Evolutionary conservation across 2,329 filamentous ascomycete genomes (phyloP).

Genomic region (Monilinia fructigena): DNA sequence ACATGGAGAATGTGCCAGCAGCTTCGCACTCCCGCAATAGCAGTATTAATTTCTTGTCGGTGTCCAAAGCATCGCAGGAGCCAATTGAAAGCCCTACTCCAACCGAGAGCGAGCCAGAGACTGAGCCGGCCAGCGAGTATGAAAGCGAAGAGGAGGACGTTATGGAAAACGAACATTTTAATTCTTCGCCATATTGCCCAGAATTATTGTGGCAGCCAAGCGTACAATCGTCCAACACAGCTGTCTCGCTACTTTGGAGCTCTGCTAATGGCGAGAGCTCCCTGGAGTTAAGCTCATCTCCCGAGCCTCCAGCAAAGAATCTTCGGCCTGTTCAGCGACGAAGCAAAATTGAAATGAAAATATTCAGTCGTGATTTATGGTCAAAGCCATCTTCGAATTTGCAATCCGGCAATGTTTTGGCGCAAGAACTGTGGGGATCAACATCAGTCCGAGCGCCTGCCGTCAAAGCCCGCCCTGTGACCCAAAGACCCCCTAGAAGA

Average conservation of each 20-base stretch:
- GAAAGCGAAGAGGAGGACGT: conserved; percentile 20
- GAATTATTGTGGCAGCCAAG: conserved; percentile 13
- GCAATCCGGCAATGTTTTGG: conserved; percentile 20
- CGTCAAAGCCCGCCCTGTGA: conserved; percentile 46
- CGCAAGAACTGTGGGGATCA: conserved; percentile 38
- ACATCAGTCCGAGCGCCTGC: conserved; percentile 34
- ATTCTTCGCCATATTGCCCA: background rate
- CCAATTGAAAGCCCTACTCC: conserved; percentile 54
- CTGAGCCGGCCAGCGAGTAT: conserved; percentile 12
- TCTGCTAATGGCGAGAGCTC: background rate
- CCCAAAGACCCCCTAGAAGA: conserved; percentile 54
- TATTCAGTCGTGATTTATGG: conserved; percentile 38
- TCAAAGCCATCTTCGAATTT: conserved; percentile 30
- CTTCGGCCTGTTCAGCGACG: conserved; percentile 35
- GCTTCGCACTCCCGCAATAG: conserved; percentile 40
- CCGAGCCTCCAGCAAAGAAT: conserved; percentile 36
- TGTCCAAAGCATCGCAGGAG: conserved; percentile 39
- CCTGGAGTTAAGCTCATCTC: conserved; percentile 10
- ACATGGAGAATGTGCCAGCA: conserved; percentile 45
- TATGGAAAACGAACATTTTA: background rate
- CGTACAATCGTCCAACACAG: background rate
- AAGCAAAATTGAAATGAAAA: conserved; percentile 24
- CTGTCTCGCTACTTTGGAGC: conserved; percentile 9
- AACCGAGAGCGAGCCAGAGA: conserved; percentile 47
- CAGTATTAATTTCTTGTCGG: conserved; percentile 45